Percentiles rank a stretch among this genome's conserved stretches.
phyloP scores from a whole-genome alignment of 164 flowering plant genomes.

The Tetrastigma voinierianum region DNA sequence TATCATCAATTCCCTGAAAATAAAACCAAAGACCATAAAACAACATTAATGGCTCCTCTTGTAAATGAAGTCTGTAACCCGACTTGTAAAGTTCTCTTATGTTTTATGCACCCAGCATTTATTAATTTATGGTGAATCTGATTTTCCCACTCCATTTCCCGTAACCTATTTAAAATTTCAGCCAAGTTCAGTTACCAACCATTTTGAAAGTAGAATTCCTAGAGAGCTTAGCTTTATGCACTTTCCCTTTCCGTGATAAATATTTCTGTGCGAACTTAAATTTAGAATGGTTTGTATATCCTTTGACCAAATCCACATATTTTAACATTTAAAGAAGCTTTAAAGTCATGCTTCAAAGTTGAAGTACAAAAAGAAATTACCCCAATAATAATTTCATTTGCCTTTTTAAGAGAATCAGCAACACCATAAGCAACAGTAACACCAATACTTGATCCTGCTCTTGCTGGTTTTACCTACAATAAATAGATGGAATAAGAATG shows the following conservation, averaged over 20 bases:
- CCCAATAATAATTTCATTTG: conserved; percentile 61
- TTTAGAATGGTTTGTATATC: no score
- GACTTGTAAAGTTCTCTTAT: no score
- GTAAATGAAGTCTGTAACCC: neutral
- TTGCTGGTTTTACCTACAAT: conserved; percentile 79
- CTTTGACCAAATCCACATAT: no score
- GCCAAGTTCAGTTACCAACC: no score
- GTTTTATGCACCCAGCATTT: no score
- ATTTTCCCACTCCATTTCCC: no score
- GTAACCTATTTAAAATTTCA: neutral
- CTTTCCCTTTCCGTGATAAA: no score
- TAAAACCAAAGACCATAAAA: neutral
- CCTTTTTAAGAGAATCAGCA: conserved; percentile 63
- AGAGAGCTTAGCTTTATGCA: no score
- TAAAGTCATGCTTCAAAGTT: neutral
- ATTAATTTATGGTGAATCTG: no score
- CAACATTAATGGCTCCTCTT: neutral
- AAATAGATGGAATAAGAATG: neutral
- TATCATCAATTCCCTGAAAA: conserved; percentile 76
- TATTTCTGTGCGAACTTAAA: no score
- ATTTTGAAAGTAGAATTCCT: no score
- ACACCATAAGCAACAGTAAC: conserved; percentile 87
- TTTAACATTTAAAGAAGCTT: neutral
- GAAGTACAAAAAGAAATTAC: conserved; percentile 24
- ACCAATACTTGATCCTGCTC: conserved; percentile 92